These are phyloP conservation scores for Asterophora lycoperdoides DNA, from an alignment of 768 basidiomycete species.

Conservation along the genomic window DNA sequence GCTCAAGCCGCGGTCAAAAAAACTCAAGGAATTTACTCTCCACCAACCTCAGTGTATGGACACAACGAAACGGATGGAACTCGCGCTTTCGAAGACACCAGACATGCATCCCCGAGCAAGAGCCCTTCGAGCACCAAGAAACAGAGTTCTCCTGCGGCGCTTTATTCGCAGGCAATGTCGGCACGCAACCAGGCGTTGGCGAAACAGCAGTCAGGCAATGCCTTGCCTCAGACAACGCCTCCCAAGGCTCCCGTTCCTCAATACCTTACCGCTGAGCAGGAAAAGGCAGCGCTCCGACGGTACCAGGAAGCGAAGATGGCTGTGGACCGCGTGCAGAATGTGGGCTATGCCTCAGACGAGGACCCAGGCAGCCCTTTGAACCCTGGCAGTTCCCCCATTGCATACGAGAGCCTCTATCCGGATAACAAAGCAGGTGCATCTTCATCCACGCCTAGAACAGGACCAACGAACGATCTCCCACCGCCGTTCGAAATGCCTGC, in stretches of 20 bases:
- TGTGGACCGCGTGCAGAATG: constrained; percentile 55
- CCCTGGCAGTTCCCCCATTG: constrained; percentile 39
- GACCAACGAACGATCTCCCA: constrained; percentile 33
- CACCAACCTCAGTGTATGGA: constrained; percentile 22
- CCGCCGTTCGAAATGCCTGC: constrained; percentile 49
- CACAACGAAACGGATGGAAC: constrained; percentile 19
- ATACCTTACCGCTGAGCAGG: constrained; percentile 64
- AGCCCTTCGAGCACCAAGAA: constrained; percentile 1
- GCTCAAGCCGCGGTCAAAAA: constrained; percentile 64
- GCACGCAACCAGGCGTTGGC: constrained; percentile 23
- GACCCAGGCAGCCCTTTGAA: constrained; percentile 10
- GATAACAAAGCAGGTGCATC: constrained; percentile 24
- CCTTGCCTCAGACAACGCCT: constrained; percentile 12
- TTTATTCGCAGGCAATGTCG: constrained; percentile 28
- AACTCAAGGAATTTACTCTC: constrained; percentile 41
- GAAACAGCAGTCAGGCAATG: constrained; percentile 7
- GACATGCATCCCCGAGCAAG: constrained; percentile 15
- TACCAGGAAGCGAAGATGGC: constrained; percentile 72
- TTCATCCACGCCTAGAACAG: constrained; percentile 20
- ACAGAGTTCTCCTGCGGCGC: constrained; percentile 9
- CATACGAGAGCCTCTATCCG: constrained; percentile 63
- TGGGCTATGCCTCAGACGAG: constrained; percentile 18
- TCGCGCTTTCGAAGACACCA: constrained; percentile 9
- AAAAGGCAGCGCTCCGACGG: constrained; percentile 64
- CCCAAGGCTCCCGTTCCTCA: constrained; percentile 32